Conservation (phyloP, 257 asterid species). For the Rhazya stricta region DNA sequence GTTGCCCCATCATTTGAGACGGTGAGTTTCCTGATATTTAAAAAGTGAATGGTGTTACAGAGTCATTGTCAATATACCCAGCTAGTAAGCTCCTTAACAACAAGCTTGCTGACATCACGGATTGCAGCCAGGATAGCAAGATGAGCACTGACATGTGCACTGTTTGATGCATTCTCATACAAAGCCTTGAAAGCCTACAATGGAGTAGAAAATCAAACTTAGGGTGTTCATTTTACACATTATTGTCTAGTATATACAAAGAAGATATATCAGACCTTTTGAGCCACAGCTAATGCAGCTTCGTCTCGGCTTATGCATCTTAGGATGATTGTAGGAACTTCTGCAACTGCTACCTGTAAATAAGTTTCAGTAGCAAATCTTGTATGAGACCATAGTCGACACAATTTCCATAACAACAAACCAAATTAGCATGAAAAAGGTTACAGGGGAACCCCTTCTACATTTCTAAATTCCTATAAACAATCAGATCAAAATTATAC, state of each 20-base stretch:
- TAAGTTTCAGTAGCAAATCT: background rate
- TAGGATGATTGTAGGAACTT: slow-evolving; percentile 85
- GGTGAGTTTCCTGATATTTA: background rate
- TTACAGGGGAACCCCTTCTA: background rate
- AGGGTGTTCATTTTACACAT: slow-evolving; percentile 10
- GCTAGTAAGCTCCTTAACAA: slow-evolving; percentile 94
- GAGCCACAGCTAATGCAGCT: slow-evolving; percentile 98
- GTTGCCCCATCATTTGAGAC: background rate
- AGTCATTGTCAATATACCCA: slow-evolving; percentile 56
- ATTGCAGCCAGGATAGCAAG: slow-evolving; percentile 76
- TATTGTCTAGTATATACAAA: slow-evolving; percentile 5
- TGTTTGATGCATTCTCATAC: slow-evolving; percentile 75
- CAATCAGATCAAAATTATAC: slow-evolving; percentile 26
- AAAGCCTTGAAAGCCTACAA: slow-evolving; percentile 82
- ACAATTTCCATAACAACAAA: background rate
- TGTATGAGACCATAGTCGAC: background rate
- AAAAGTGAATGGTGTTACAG: background rate
- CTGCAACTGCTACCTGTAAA: slow-evolving; percentile 69
- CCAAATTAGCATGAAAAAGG: background rate
- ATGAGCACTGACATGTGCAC: slow-evolving; percentile 65
- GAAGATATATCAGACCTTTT: slow-evolving; percentile 49
- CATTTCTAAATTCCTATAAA: background rate
- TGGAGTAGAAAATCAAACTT: slow-evolving; percentile 10
- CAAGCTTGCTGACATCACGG: slow-evolving; percentile 97
- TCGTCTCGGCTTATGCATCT: slow-evolving; percentile 91